Conservation (phyloP, 352 stramenopile genomes). For the Phytopythium montanum region DNA sequence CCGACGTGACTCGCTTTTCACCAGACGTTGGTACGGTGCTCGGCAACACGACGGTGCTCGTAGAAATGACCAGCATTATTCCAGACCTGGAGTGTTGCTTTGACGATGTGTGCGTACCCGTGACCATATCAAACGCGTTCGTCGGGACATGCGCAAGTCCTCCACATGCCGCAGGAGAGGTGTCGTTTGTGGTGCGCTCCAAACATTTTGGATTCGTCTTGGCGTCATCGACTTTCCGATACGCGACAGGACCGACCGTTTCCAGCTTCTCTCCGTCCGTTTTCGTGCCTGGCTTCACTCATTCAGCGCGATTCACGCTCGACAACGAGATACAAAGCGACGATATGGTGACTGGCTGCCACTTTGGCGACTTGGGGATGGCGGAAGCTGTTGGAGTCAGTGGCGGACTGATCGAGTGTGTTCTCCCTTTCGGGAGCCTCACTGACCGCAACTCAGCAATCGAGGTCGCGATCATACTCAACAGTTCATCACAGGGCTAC, state of each 20-base stretch:
- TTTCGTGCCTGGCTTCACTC: conserved; percentile 12
- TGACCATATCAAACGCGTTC: conserved; percentile 15
- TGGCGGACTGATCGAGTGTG: conserved; percentile 20
- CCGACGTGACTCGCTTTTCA: conserved; percentile 15
- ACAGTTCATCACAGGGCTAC: background rate
- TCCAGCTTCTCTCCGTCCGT: conserved; percentile 18
- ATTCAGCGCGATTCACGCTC: background rate
- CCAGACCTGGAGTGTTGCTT: conserved; percentile 45
- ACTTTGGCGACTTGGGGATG: background rate
- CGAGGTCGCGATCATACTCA: conserved; percentile 18
- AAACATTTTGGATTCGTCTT: conserved; percentile 8
- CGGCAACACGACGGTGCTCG: conserved; percentile 21
- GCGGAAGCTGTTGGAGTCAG: conserved; percentile 13
- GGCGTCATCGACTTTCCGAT: conserved; percentile 21
- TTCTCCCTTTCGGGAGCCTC: conserved; percentile 18
- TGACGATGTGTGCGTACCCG: conserved; percentile 21
- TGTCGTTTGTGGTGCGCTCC: conserved; percentile 15
- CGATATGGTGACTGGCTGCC: background rate
- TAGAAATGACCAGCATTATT: conserved; percentile 22
- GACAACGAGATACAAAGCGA: background rate
- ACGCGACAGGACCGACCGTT: conserved; percentile 12
- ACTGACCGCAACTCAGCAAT: conserved; percentile 17
- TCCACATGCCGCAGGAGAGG: conserved; percentile 8
- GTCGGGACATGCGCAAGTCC: conserved; percentile 20
- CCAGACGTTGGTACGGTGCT: conserved; percentile 16